Conservation (phyloP, 495 filamentous ascomycete genomes). For the Glarea lozoyensis region DNA sequence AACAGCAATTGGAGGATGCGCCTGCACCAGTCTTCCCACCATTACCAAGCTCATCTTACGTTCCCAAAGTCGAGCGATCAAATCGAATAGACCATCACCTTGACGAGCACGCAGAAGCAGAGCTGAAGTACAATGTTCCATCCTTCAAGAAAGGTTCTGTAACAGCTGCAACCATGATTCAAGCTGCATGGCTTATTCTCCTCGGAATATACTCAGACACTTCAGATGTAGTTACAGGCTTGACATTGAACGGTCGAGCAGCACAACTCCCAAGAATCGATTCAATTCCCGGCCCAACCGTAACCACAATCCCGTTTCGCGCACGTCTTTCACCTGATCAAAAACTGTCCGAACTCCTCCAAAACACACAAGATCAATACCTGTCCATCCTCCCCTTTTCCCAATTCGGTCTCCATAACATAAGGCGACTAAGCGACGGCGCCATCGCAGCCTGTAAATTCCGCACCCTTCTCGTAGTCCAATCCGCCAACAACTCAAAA, state of each 20-base stretch:
- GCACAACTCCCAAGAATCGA: not conserved
- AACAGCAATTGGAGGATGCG: not conserved
- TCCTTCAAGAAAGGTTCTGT: not conserved
- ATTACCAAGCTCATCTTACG: conserved; percentile 17
- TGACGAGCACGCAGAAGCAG: not conserved
- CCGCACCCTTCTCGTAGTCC: conserved; percentile 4
- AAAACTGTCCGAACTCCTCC: not conserved
- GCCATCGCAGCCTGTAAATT: conserved; percentile 4
- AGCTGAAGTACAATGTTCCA: not conserved
- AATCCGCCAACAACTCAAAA: not conserved
- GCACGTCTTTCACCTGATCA: not conserved
- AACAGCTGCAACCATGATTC: not conserved
- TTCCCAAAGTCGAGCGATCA: conserved; percentile 12
- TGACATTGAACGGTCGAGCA: not conserved
- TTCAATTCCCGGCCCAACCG: not conserved
- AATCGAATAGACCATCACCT: not conserved
- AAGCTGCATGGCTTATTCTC: not conserved
- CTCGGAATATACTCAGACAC: not conserved
- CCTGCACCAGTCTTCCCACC: not conserved
- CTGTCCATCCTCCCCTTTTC: not conserved
- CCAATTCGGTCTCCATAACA: conserved; percentile 1
- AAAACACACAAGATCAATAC: not conserved
- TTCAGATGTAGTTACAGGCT: not conserved
- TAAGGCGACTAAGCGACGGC: not conserved
- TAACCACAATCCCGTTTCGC: not conserved